A percentile compares a stretch with the other conserved stretches of the same genome.
Conservation (phyloP, 306 rosid species). For the Arachis hypogaea region DNA sequence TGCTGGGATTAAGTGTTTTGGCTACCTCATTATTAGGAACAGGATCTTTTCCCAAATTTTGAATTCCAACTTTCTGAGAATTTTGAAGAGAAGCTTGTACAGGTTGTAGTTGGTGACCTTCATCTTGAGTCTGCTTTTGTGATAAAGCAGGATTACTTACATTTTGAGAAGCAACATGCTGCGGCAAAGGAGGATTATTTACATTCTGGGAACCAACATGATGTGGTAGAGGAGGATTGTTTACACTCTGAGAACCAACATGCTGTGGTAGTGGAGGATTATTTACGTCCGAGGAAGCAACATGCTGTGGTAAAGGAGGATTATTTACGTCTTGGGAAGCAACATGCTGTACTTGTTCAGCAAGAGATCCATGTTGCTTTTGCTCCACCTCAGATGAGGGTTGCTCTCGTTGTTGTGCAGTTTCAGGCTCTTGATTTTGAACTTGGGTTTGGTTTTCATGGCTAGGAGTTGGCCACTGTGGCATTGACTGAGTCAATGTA, state of each 20-base stretch:
- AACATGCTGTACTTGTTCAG: too few species aligned
- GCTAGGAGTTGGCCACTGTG: conserved; percentile 46
- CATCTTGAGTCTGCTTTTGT: conserved; percentile 64
- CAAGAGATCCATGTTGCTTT: too few species aligned
- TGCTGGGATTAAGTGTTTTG: conserved; percentile 11
- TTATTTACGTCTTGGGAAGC: too few species aligned
- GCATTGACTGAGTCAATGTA: conserved; percentile 58
- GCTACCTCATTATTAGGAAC: conserved; percentile 50
- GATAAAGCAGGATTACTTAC: conserved; percentile 45
- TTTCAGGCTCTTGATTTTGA: conserved; percentile 43
- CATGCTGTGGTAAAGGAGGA: too few species aligned
- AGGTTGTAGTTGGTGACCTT: conserved; percentile 49
- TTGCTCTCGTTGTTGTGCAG: too few species aligned
- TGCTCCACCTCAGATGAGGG: too few species aligned
- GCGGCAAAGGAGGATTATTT: conserved; percentile 47
- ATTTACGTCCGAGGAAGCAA: too few species aligned
- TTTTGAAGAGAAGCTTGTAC: conserved; percentile 57
- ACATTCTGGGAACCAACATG: conserved; percentile 37
- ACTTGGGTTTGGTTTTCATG: conserved; percentile 50
- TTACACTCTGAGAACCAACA: too few species aligned
- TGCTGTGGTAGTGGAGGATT: too few species aligned
- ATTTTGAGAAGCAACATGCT: conserved; percentile 53
- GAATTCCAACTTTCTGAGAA: conserved; percentile 56
- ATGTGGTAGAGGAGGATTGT: too few species aligned
- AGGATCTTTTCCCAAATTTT: conserved; percentile 56